Conservation (phyloP, 257 asterid species). For the Jacaranda mimosifolia region DNA sequence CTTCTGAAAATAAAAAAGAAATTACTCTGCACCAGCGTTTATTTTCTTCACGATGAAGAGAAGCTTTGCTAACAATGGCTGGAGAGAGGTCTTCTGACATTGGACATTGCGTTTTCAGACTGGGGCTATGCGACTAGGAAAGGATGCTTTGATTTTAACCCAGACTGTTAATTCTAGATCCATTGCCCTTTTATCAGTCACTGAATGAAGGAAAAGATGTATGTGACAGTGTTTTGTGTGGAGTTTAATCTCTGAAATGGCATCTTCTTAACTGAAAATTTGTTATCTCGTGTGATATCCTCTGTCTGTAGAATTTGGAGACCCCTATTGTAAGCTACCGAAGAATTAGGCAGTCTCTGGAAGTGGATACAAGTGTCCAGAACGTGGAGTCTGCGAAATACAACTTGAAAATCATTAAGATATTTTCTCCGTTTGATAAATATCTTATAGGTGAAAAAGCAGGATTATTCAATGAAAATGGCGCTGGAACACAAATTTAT, state of each 20-base stretch:
- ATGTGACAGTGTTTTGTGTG: conserved; percentile 31
- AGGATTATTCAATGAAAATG: conserved; percentile 53
- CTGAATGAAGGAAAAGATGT: conserved; percentile 81
- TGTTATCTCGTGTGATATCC: conserved; percentile 27
- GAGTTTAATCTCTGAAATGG: conserved; percentile 4
- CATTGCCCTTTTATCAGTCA: conserved; percentile 80
- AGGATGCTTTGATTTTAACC: conserved; percentile 85
- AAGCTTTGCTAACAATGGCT: conserved; percentile 23
- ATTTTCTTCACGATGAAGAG: neutral
- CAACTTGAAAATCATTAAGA: conserved; percentile 69
- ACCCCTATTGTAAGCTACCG: conserved; percentile 79
- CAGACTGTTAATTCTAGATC: conserved; percentile 79
- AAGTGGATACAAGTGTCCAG: conserved; percentile 66
- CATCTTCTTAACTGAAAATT: conserved; percentile 12
- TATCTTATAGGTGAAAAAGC: conserved; percentile 79
- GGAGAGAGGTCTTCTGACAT: conserved; percentile 26
- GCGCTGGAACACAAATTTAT: conserved; percentile 82
- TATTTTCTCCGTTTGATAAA: conserved; percentile 78
- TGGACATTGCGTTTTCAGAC: conserved; percentile 53
- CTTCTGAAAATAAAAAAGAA: conserved; percentile 1
- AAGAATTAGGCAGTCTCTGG: conserved; percentile 71
- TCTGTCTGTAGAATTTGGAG: conserved; percentile 69
- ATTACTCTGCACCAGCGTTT: neutral
- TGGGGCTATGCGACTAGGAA: conserved; percentile 88
- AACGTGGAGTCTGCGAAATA: conserved; percentile 58